Base-by-base conservation (phyloP, 2,329 filamentous ascomycete species). In the Fusarium sp. region DNA sequence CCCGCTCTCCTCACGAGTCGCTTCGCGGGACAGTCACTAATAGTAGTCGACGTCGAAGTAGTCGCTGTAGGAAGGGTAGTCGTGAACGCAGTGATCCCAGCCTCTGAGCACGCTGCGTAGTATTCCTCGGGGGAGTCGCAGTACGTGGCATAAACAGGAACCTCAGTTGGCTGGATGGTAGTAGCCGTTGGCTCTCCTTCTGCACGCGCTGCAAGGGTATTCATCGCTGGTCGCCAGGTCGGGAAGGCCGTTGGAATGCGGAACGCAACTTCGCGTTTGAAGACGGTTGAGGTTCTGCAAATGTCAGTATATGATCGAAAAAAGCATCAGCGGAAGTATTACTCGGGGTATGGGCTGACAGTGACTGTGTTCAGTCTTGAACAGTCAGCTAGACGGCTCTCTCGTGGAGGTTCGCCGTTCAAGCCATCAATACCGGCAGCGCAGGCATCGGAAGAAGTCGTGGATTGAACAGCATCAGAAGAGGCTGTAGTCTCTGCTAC, bases 31-130 rank as follows among this genome's bases (percentile, higher is more conserved):
- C 33, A 59, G 3, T 59, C 51, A 5, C 33, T 33, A 11, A 66
- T 4, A 18, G 31, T 42, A 2, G 60, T 48, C 6, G 39, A 10
- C 1, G 30, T 33, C 0, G 48, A 65, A 22, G 4, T 50, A 7
- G 65, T 63, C 3, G 41, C n/a, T 3, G 60, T 61, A 6, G 54
- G 12, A 2, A 68, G 51, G 4, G 66, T 73, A 24, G 63, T 75
- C 2, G 58, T 71, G 22, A 41, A 35, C 1, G 38, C 41, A 24
- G 72, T 56, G 4, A 64, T n/a, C 5, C 63, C 63, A 7, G 55
- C 65, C 24, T 54, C 42, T 1, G 51, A 71, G 22, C 61, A 75
- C 15, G 63, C 72, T 3, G 51, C 55, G 10, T 73, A 75, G 33
- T 75, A 73, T 8, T 26, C 51, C 4, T 47, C n/a, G 0, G 63